phyloP scores from a whole-genome alignment of 1,284 basidiomycete species.

The Tremellales sp. region DNA sequence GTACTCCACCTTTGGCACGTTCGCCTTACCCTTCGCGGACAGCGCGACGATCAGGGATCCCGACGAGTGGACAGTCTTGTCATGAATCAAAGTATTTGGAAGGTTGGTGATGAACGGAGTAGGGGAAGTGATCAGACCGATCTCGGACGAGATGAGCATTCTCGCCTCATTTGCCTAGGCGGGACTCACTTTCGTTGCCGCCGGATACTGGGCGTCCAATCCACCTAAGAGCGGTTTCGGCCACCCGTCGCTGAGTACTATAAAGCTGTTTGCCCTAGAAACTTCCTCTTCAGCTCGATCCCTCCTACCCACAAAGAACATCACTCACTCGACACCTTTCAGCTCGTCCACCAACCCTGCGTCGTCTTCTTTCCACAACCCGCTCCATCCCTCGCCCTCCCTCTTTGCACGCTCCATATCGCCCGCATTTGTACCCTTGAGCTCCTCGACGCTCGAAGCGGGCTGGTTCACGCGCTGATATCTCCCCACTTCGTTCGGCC shows the following conservation, averaged over 20 bases:
- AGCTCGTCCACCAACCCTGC: constrained; percentile 15
- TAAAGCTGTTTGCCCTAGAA: constrained; percentile 18
- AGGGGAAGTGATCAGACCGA: constrained; percentile 68
- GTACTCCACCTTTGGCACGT: constrained; percentile 51
- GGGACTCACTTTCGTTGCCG: constrained; percentile 55
- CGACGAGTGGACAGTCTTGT: constrained; percentile 56
- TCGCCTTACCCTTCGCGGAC: constrained; percentile 32
- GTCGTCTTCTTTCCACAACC: constrained; percentile 20
- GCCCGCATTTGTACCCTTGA: constrained; percentile 29
- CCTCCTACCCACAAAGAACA: background rate
- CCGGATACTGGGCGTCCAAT: constrained; percentile 48
- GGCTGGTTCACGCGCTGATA: constrained; percentile 31
- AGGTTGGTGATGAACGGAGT: constrained; percentile 82
- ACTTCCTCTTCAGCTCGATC: background rate
- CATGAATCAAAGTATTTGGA: constrained; percentile 69
- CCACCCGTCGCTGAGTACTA: constrained; percentile 32
- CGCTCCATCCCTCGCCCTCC: constrained; percentile 23
- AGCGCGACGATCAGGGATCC: constrained; percentile 74
- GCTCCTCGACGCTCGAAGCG: constrained; percentile 27
- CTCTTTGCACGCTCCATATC: constrained; percentile 21
- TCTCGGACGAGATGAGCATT: constrained; percentile 46
- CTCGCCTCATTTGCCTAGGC: background rate
- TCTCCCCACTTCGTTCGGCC: constrained; percentile 37
- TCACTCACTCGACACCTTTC: constrained; percentile 23
- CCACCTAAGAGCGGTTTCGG: constrained; percentile 29